Percentiles rank a stretch among this genome's conserved stretches.
Conservation (phyloP, 2,329 filamentous ascomycete species). For the Talaromyces verruculosus region DNA sequence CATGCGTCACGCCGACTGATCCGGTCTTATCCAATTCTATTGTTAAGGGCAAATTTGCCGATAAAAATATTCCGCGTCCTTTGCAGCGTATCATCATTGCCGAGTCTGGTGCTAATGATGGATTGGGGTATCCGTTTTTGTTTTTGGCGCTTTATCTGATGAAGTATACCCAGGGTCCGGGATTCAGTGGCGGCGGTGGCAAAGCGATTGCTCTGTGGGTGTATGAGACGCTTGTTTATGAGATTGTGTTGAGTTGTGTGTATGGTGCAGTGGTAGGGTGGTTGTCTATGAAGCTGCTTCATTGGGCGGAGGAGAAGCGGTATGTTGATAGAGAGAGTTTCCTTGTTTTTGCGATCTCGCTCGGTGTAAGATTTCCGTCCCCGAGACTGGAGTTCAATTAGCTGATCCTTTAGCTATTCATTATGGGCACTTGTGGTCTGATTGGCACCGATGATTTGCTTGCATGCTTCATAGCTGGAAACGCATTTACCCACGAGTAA, state of each 20-base stretch:
- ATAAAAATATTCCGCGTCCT: conserved; percentile 79
- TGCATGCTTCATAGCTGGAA: conserved; percentile 89
- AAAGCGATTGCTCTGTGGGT: conserved; percentile 79
- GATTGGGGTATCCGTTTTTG: conserved; percentile 82
- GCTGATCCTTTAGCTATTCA: conserved; percentile 61
- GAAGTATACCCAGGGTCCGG: conserved; percentile 65
- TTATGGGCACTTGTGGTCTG: conserved; percentile 81
- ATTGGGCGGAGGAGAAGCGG: conserved; percentile 77
- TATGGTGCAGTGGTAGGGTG: conserved; percentile 79
- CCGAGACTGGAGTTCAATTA: neutral
- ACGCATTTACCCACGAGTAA: conserved; percentile 82
- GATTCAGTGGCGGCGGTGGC: conserved; percentile 58
- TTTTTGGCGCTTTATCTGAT: conserved; percentile 83
- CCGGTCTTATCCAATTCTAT: conserved; percentile 85
- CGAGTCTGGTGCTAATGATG: conserved; percentile 87
- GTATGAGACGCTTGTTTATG: conserved; percentile 80
- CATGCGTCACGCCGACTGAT: conserved; percentile 90
- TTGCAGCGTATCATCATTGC: conserved; percentile 78
- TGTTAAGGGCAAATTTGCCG: conserved; percentile 89
- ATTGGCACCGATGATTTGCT: conserved; percentile 86
- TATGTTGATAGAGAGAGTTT: conserved; percentile 88
- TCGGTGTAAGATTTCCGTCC: conserved; percentile 59
- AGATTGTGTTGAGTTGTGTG: conserved; percentile 71
- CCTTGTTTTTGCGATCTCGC: conserved; percentile 78
- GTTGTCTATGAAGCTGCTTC: conserved; percentile 76